These are phyloP conservation scores for Fusarium guadeloupense DNA, from an alignment of 2,329 filamentous ascomycete species.

Conservation along the genomic window DNA sequence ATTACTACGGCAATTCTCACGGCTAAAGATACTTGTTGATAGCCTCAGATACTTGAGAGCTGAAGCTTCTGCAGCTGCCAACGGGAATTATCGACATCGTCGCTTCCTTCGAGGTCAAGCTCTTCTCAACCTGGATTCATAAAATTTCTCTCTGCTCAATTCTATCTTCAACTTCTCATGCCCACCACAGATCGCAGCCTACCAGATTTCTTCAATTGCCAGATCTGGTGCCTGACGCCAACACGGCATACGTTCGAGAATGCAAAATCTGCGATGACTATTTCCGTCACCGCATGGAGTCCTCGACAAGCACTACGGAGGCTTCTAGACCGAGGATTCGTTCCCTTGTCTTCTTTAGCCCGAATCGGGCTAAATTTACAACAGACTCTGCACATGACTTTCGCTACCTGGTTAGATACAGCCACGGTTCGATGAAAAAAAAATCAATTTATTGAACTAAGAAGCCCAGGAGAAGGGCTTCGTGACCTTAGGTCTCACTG, in stretches of 20 bases:
- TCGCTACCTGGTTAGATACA: conserved; percentile 25
- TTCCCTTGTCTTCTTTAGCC: conserved; percentile 10
- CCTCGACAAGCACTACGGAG: conserved; percentile 25
- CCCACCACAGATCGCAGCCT: background rate
- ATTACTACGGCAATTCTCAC: background rate
- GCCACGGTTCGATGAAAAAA: conserved; percentile 39
- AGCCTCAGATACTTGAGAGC: background rate
- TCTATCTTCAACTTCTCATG: background rate
- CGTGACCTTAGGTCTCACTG: conserved; percentile 13
- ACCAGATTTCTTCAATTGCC: background rate
- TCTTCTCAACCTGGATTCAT: too few species aligned
- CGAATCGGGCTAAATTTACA: too few species aligned
- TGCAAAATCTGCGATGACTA: conserved; percentile 17
- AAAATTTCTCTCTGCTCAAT: too few species aligned
- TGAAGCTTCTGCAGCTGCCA: background rate
- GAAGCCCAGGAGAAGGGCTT: background rate
- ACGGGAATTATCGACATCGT: background rate
- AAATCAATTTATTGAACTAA: conserved; percentile 16
- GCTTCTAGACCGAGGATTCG: conserved; percentile 24
- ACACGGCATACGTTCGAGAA: conserved; percentile 1
- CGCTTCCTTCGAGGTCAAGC: background rate
- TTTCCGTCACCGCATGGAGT: conserved; percentile 40
- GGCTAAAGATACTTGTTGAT: background rate
- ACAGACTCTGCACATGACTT: conserved; percentile 37
- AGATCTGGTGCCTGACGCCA: conserved; percentile 3